Base-by-base conservation (phyloP, 371 early-diverging fungal species). In the Syncephalastrum sp. region DNA sequence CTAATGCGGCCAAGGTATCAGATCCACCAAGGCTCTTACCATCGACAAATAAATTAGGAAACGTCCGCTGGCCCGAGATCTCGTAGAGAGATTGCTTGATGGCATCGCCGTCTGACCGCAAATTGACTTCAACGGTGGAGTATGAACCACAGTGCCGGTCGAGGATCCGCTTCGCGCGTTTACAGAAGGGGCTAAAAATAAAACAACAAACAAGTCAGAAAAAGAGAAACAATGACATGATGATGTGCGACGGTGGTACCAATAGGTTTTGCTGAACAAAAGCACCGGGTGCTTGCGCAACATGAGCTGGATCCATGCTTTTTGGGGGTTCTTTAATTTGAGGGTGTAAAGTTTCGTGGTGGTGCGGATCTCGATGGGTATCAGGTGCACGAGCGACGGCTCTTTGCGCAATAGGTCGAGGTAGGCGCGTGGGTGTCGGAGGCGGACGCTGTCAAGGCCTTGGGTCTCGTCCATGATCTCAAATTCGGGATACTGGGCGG, bases 191-290 rank as follows among this genome's bases (percentile, higher is more conserved):
- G 57, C 72, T 73, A 44, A 47, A 24, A 53, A 23, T 46, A 29
- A 38, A 42, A 21, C 21, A n/a, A 38, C 12, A 38, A 19, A 50
- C 17, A 6, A 52, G 25, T 43, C 19, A n/a, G 17, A 19, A 42
- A 15, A 33, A 14, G 15, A 42, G 19, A 50, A 16, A 53, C 29
- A 29, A 29, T 29, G 29, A 29, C 29, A 29, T 29, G 29, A 29
- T 29, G 42, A 4, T 29, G 41, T 27, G 43, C 54, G 54, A 45
- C 49, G 53, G 8, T 47, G 25, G 59, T 74, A 77, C 78, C 86
- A 86, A 64, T 82, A 85, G 10, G 83, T 79, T 65, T 86, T 84
- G 47, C 80, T 82, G 29, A 82, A 85, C 19, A 87, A 63, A 47
- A 86, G 74, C 27, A 82, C 67, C 13, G 77, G 73, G 59, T 80